These are phyloP conservation scores for Penicillium expansum DNA, from an alignment of 2,329 filamentous ascomycete species.

Conservation along the genomic window DNA sequence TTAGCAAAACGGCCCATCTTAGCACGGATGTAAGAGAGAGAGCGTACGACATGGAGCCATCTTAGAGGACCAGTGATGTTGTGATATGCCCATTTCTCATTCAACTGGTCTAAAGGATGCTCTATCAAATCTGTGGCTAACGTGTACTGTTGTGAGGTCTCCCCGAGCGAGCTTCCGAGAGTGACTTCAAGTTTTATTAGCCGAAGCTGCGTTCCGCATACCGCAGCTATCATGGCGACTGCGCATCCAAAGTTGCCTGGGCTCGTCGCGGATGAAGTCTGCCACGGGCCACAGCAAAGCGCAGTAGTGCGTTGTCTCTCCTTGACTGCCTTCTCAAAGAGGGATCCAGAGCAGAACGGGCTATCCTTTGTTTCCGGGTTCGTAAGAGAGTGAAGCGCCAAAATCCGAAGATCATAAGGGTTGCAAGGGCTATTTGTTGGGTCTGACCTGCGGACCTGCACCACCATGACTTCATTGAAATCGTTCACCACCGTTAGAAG, in stretches of 20 bases:
- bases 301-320: slow-evolving; percentile 25
- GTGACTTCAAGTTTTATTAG: slow-evolving; percentile 25
- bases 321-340: slow-evolving; percentile 31
- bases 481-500: slow-evolving; percentile 41
- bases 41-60: slow-evolving; percentile 34
- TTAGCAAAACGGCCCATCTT: slow-evolving; percentile 4
- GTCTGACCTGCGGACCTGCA: slow-evolving; percentile 25
- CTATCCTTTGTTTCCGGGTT: slow-evolving; percentile 10
- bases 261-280: slow-evolving; percentile 1
- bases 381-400: slow-evolving; percentile 24
- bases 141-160: slow-evolving; percentile 4
- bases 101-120: slow-evolving; percentile 6
- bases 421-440: slow-evolving; percentile 1
- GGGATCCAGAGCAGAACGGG: slow-evolving; percentile 24
- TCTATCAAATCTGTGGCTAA: slow-evolving; percentile 15
- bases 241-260: slow-evolving; percentile 12
- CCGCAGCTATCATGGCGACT: slow-evolving; percentile 28
- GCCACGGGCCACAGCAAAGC: slow-evolving; percentile 37
- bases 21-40: background rate
- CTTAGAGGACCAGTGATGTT: slow-evolving; percentile 32
- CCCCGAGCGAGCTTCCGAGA: slow-evolving; percentile 5
- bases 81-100: slow-evolving; percentile 10
- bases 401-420: slow-evolving; percentile 26
- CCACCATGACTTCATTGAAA: slow-evolving; percentile 35
- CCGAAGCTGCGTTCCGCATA: slow-evolving; percentile 30